Evolutionary conservation across 2,329 filamentous ascomycete genomes (phyloP).

Genomic region (Ophiosphaerella korrae): DNA sequence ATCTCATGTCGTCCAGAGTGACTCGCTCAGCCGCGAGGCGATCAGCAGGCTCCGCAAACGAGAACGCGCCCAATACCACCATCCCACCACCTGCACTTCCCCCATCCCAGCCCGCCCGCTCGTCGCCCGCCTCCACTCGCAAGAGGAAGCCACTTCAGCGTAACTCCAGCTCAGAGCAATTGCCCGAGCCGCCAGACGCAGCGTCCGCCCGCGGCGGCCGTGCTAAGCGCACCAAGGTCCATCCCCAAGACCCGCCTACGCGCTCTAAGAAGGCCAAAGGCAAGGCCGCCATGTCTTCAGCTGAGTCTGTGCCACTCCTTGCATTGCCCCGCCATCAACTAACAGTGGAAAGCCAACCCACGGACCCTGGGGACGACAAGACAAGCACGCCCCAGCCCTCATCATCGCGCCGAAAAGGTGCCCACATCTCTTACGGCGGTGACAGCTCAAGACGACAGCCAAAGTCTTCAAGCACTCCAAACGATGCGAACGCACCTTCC

Average conservation of each 20-base stretch:
- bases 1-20: slow-evolving; percentile 95
- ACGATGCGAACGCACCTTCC: slow-evolving; percentile 28
- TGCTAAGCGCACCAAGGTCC: slow-evolving; percentile 67
- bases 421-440: slow-evolving; percentile 67
- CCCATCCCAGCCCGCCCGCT: slow-evolving; percentile 51
- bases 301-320: slow-evolving; percentile 59
- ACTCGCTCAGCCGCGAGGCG: slow-evolving; percentile 94
- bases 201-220: slow-evolving; percentile 43
- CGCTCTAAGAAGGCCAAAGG: slow-evolving; percentile 66
- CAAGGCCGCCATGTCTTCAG: slow-evolving; percentile 72
- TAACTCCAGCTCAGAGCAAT: slow-evolving; percentile 53
- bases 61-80: slow-evolving; percentile 46
- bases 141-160: slow-evolving; percentile 75
- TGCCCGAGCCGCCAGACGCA: slow-evolving; percentile 41
- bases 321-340: slow-evolving; percentile 11
- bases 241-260: slow-evolving; percentile 56
- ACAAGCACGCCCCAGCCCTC: slow-evolving; percentile 64
- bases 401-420: slow-evolving; percentile 76
- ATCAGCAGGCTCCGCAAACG: slow-evolving; percentile 67
- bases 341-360: slow-evolving; percentile 59
- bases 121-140: slow-evolving; percentile 59
- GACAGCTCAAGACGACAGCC: slow-evolving; percentile 19
- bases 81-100: slow-evolving; percentile 45
- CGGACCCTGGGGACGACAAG: slow-evolving; percentile 67
- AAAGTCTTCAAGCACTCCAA: slow-evolving; percentile 31